A percentile compares a stretch with the other conserved stretches of the same genome.
phyloP scores from a whole-genome alignment of 2,329 filamentous ascomycete genomes.

The Fusarium lyarnte region DNA sequence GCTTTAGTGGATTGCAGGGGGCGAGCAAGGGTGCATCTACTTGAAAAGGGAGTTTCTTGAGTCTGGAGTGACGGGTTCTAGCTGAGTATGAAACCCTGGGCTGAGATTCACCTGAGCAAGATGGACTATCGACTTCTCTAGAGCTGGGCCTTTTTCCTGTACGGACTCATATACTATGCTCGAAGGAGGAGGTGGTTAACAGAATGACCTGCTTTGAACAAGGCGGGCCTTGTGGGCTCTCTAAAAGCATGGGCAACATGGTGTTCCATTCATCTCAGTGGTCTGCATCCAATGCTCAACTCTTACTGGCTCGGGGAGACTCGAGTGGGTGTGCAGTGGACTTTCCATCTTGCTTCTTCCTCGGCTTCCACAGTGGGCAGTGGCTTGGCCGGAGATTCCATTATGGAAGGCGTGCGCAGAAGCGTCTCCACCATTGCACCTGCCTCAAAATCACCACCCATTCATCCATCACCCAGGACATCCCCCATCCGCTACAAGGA shows the following conservation, averaged over 20 bases:
- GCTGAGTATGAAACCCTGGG: conserved; percentile 16
- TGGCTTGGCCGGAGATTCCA: conserved; percentile 39
- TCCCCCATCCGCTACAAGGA: conserved; percentile 18
- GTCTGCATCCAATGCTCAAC: not conserved
- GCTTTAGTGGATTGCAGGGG: conserved; percentile 20
- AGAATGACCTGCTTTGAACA: conserved; percentile 29
- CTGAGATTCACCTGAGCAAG: not conserved
- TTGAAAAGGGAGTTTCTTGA: conserved; percentile 20
- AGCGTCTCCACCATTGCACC: conserved; percentile 33
- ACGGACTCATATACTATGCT: conserved; percentile 30
- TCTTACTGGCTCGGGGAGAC: conserved; percentile 25
- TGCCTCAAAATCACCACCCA: conserved; percentile 35
- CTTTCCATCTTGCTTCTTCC: conserved; percentile 43
- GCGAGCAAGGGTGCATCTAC: conserved; percentile 14
- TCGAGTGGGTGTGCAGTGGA: conserved; percentile 38
- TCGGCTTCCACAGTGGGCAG: conserved; percentile 39
- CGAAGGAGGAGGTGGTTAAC: conserved; percentile 41
- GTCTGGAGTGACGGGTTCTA: conserved; percentile 1
- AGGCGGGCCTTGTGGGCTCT: conserved; percentile 31
- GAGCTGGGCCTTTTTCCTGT: conserved; percentile 9
- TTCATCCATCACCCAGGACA: conserved; percentile 3
- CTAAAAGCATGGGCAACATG: conserved; percentile 19
- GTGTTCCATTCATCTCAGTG: conserved; percentile 31
- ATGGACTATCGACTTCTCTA: not conserved
- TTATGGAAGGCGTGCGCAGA: conserved; percentile 34